These are phyloP conservation scores for Lunasporangiospora selenospora DNA, from an alignment of 192 early-diverging fungal species.

Conservation along the genomic window DNA sequence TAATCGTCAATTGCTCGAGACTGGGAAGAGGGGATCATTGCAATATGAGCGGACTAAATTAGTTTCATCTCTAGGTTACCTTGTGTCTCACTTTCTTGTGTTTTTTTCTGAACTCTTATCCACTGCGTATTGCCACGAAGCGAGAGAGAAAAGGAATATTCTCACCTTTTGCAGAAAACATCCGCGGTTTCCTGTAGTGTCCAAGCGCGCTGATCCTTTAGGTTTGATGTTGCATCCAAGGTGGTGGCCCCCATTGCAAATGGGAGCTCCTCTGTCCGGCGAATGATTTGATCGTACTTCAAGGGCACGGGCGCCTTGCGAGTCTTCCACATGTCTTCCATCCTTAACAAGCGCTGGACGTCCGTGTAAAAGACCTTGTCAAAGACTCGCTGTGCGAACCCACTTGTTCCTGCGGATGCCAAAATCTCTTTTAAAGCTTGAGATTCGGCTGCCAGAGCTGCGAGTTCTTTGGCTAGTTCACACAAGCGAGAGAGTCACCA, in stretches of 20 bases:
- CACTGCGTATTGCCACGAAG: no score
- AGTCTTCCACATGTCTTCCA: constrained; percentile 91
- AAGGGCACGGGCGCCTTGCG: constrained; percentile 76
- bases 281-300: constrained; percentile 55
- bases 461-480: constrained; percentile 73
- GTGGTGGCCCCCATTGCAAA: constrained; percentile 23
- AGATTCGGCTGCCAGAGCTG: constrained; percentile 74
- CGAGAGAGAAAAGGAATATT: no score
- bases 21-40: no score
- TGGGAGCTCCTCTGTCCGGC: background rate
- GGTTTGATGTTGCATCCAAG: constrained; percentile 7
- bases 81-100: no score
- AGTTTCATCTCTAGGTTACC: background rate
- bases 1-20: constrained; percentile 56
- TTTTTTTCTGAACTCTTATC: no score
- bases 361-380: constrained; percentile 86
- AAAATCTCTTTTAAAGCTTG: constrained; percentile 73
- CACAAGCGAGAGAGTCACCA: constrained; percentile 48
- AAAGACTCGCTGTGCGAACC: constrained; percentile 71
- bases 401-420: constrained; percentile 60
- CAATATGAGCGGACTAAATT: background rate
- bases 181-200: constrained; percentile 69
- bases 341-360: constrained; percentile 76
- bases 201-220: constrained; percentile 78
- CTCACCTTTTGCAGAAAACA: constrained; percentile 78